These are phyloP conservation scores for Leishmania mexicana DNA, from an alignment of 208 protist genomes.

Conservation along the genomic window DNA sequence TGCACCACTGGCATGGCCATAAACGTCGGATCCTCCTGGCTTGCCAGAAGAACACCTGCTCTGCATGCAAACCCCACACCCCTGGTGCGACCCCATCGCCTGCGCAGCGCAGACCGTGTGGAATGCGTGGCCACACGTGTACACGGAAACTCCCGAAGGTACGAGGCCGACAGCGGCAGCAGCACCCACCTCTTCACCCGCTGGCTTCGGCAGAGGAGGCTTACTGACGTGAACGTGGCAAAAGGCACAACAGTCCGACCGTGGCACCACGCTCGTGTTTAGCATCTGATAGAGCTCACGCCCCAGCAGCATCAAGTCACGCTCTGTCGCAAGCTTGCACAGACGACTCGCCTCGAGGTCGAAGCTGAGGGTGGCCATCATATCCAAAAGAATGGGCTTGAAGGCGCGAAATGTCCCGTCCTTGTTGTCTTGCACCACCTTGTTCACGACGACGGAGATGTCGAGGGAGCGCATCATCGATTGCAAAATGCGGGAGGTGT, in stretches of 20 bases:
- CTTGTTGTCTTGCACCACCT: constrained; percentile 57
- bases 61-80: constrained; percentile 18
- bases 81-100: constrained; percentile 6
- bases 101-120: constrained; percentile 54
- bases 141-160: constrained; percentile 50
- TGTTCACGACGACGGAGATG: constrained; percentile 47
- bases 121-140: constrained; percentile 78
- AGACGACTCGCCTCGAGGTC: constrained; percentile 55
- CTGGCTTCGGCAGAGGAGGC: background rate
- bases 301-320: constrained; percentile 51
- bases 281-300: constrained; percentile 42
- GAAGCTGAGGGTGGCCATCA: constrained; percentile 61
- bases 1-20: background rate
- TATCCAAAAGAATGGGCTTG: constrained; percentile 63
- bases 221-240: constrained; percentile 44
- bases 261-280: constrained; percentile 50
- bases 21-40: background rate
- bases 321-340: constrained; percentile 49
- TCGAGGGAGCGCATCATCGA: constrained; percentile 61
- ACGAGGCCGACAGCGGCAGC: background rate
- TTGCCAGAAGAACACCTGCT: constrained; percentile 11
- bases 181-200: background rate
- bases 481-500: constrained; percentile 47
- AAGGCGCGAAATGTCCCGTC: constrained; percentile 58
- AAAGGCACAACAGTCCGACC: constrained; percentile 62